A percentile compares a stretch with the other conserved stretches of the same genome.
Conservation (phyloP, 1,284 basidiomycete species). For the Leccinum holopus region DNA sequence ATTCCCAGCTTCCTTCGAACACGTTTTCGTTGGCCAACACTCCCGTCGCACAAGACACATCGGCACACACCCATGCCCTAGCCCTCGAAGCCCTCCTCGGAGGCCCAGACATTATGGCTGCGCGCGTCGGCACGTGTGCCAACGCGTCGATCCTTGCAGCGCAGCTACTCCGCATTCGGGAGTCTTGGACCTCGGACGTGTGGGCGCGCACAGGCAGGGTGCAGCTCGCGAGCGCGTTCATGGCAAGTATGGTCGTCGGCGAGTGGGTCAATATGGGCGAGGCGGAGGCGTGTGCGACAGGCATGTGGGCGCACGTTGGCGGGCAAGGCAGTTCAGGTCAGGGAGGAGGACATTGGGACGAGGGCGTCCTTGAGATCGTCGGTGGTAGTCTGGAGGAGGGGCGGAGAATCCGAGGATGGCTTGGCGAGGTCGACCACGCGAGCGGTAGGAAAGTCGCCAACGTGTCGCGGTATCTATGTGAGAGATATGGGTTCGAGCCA, state of each 20-base stretch:
- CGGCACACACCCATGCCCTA: constrained; percentile 71
- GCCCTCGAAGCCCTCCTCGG: constrained; percentile 71
- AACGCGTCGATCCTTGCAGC: constrained; percentile 67
- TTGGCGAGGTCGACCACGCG: constrained; percentile 69
- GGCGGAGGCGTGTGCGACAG: constrained; percentile 73
- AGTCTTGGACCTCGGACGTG: constrained; percentile 68
- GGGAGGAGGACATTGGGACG: constrained; percentile 64
- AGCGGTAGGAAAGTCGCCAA: constrained; percentile 63
- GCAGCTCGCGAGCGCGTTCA: constrained; percentile 69
- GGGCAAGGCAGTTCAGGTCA: constrained; percentile 32
- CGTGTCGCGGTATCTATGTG: constrained; percentile 70
- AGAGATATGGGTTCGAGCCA: constrained; percentile 76
- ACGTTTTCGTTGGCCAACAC: constrained; percentile 74
- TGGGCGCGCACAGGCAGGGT: constrained; percentile 69
- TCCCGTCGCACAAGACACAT: constrained; percentile 73
- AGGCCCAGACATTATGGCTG: constrained; percentile 72
- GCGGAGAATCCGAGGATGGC: constrained; percentile 63
- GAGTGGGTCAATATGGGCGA: constrained; percentile 71
- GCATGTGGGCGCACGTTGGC: constrained; percentile 62
- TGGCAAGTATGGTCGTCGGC: constrained; percentile 69
- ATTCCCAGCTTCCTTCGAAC: constrained; percentile 64
- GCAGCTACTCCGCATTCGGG: constrained; percentile 67
- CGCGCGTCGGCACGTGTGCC: constrained; percentile 68
- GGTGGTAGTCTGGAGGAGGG: constrained; percentile 73
- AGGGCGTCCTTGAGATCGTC: constrained; percentile 70